These are phyloP conservation scores for Fusarium sp. DNA, from an alignment of 2,329 filamentous ascomycete genomes.

Conservation along the genomic window DNA sequence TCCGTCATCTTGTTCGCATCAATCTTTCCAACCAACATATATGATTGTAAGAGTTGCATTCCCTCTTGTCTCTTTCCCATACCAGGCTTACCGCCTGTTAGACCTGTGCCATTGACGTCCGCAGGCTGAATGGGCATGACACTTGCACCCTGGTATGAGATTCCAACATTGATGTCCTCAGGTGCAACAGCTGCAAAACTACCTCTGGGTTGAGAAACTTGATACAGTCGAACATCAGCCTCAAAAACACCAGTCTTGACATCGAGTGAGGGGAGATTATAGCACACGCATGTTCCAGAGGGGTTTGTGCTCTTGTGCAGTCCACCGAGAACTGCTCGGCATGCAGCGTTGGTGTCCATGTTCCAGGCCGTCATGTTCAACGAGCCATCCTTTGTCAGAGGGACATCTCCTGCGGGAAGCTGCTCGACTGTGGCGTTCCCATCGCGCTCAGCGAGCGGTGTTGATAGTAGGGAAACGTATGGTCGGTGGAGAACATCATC, in stretches of 20 bases:
- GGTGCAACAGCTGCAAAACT: constrained; percentile 61
- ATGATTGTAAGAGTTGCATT: constrained; percentile 65
- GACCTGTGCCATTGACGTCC: constrained; percentile 40
- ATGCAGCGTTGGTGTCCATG: constrained; percentile 64
- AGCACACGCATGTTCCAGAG: constrained; percentile 81
- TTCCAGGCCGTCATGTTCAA: constrained; percentile 68
- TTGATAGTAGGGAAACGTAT: constrained; percentile 37
- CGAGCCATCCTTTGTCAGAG: constrained; percentile 53
- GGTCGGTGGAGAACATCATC: constrained; percentile 45
- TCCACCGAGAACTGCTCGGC: constrained; percentile 62
- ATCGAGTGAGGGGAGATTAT: constrained; percentile 79
- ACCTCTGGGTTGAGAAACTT: constrained; percentile 68
- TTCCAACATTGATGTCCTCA: constrained; percentile 62
- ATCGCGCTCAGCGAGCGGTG: constrained; percentile 29
- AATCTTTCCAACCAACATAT: constrained; percentile 75
- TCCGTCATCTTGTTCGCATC: constrained; percentile 63
- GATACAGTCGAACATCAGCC: constrained; percentile 79
- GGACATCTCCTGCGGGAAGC: constrained; percentile 40
- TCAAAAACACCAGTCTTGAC: constrained; percentile 74
- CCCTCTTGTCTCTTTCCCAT: constrained; percentile 33
- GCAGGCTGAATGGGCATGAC: constrained; percentile 43
- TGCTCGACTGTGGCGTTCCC: constrained; percentile 24
- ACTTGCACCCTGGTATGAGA: constrained; percentile 63
- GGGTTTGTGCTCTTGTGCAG: constrained; percentile 73
- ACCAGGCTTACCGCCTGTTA: constrained; percentile 29